Percentiles rank a stretch among this genome's conserved stretches.
These are phyloP conservation scores for Arthrobotrys iridis DNA, from an alignment of 2,329 filamentous ascomycete species.

Conservation along the genomic window DNA sequence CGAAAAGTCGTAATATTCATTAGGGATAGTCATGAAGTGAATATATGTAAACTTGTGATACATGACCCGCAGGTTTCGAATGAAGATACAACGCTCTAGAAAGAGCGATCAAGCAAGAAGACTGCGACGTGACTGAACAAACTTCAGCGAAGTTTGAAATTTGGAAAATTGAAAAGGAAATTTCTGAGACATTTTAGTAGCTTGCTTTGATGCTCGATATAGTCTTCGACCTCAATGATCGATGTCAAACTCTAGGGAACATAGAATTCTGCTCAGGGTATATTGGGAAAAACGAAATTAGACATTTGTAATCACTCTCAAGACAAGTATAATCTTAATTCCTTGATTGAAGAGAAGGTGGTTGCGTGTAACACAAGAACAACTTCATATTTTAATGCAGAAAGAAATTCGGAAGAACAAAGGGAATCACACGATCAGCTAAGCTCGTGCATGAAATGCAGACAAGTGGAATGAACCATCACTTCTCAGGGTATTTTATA, in stretches of 20 bases:
- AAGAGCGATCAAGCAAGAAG: too few relatives aligned
- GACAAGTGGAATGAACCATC: slow-evolving; percentile 22
- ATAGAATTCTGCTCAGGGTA: not conserved
- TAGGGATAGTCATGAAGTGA: slow-evolving; percentile 46
- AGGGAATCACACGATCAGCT: slow-evolving; percentile 20
- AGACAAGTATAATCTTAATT: slow-evolving; percentile 34
- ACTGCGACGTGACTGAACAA: not conserved
- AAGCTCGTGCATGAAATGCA: slow-evolving; percentile 26
- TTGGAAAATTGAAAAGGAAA: not conserved
- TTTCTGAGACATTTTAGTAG: not conserved
- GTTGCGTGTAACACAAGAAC: not conserved
- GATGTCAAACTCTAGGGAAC: not conserved
- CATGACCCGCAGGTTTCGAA: not conserved
- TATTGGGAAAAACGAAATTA: slow-evolving; percentile 40
- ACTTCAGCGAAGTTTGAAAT: not conserved
- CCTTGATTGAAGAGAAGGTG: not conserved
- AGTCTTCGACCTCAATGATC: not conserved
- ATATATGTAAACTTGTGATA: slow-evolving; percentile 10
- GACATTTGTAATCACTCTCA: slow-evolving; percentile 18
- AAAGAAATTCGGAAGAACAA: slow-evolving; percentile 28
- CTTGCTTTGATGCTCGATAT: slow-evolving; percentile 7
- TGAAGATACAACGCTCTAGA: too few relatives aligned
- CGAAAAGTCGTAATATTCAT: slow-evolving; percentile 29
- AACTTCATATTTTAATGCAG: not conserved
- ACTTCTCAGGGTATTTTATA: slow-evolving; percentile 23